Evolutionary conservation across 805 yeast genomes (phyloP).

Genomic region (Citeromyces matritensis): DNA sequence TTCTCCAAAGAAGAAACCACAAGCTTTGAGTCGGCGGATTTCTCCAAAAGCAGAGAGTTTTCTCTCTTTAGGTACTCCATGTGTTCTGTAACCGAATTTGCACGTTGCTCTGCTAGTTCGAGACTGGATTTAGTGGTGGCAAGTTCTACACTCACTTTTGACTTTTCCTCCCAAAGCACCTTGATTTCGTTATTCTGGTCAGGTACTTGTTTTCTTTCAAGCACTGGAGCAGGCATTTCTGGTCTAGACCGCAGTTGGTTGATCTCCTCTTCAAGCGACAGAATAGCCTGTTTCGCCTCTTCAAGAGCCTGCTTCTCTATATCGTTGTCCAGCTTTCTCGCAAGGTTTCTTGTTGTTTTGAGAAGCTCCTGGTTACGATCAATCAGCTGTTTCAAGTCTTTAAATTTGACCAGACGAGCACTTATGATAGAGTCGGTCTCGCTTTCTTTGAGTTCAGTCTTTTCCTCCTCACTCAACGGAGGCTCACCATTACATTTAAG

Average conservation of each 20-base stretch:
- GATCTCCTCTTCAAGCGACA: slow-evolving; percentile 45
- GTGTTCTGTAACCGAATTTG: slow-evolving; percentile 27
- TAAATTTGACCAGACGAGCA: slow-evolving; percentile 60
- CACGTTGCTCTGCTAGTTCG: slow-evolving; percentile 37
- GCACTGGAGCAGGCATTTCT: background rate
- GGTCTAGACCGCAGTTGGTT: slow-evolving; percentile 15
- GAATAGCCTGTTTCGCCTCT: slow-evolving; percentile 58
- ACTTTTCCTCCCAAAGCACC: slow-evolving; percentile 10
- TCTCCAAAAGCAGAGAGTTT: slow-evolving; percentile 22
- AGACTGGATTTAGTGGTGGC: slow-evolving; percentile 40
- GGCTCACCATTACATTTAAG: slow-evolving; percentile 37
- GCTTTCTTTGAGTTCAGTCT: slow-evolving; percentile 37
- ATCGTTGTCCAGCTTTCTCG: slow-evolving; percentile 50
- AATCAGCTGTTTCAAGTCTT: slow-evolving; percentile 51
- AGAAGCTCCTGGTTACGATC: slow-evolving; percentile 62
- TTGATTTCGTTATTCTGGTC: slow-evolving; percentile 15
- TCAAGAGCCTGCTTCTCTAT: slow-evolving; percentile 27
- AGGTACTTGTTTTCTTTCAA: slow-evolving; percentile 21
- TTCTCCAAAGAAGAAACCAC: slow-evolving; percentile 31
- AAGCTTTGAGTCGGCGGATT: too few relatives aligned
- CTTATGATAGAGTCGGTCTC: slow-evolving; percentile 66
- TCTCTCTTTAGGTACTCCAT: slow-evolving; percentile 25
- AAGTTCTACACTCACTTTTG: slow-evolving; percentile 23
- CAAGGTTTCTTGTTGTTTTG: slow-evolving; percentile 54
- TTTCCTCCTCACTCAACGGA: slow-evolving; percentile 54